Evolutionary conservation across 169 alveolate species (phyloP).

Genomic region (Cryptosporidium parvum): DNA sequence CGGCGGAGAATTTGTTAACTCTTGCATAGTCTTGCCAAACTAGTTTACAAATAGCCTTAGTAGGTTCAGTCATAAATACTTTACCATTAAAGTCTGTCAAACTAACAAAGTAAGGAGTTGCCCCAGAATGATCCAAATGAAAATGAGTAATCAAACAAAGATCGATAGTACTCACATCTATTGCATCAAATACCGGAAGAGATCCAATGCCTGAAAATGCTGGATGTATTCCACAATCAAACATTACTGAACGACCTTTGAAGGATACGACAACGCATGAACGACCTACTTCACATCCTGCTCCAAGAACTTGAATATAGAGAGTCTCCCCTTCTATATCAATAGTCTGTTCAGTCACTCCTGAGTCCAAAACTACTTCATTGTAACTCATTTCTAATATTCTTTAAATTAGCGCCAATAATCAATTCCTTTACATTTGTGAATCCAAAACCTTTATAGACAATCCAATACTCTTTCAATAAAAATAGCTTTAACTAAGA

Average conservation of each 20-base stretch:
- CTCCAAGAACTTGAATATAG: constrained; percentile 85
- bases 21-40: constrained; percentile 94
- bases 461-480: background rate
- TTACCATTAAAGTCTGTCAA: constrained; percentile 93
- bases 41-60: constrained; percentile 94
- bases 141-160: constrained; percentile 96
- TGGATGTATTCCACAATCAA: constrained; percentile 99
- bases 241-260: constrained; percentile 93
- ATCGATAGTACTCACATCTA: constrained; percentile 94
- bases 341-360: constrained; percentile 32
- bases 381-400: constrained; percentile 20
- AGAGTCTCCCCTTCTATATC: constrained; percentile 63
- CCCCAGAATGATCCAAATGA: constrained; percentile 98
- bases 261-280: constrained; percentile 95
- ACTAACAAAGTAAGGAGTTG: constrained; percentile 94
- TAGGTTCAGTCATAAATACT: constrained; percentile 96
- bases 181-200: constrained; percentile 96
- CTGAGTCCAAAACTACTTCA: constrained; percentile 60
- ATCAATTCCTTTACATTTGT: background rate
- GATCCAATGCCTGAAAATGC: constrained; percentile 97
- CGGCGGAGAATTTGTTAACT: constrained; percentile 80
- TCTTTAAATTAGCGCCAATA: background rate
- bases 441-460: background rate
- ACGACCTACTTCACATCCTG: constrained; percentile 94
- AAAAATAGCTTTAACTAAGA: background rate